Conservation (phyloP, 2,329 filamentous ascomycete genomes). For the Podosphaera aphanis region DNA sequence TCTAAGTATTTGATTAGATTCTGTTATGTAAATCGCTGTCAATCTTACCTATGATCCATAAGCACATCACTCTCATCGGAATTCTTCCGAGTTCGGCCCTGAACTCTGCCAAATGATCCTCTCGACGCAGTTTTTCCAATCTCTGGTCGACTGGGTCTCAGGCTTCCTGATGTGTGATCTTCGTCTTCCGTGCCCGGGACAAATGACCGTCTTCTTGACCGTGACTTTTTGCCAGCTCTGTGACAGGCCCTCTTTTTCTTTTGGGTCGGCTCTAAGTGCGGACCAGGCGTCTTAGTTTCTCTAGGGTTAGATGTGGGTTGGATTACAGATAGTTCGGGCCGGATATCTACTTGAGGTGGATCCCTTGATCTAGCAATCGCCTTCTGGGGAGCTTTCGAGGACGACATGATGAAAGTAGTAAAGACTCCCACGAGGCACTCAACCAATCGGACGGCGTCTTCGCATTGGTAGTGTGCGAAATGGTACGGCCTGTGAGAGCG, state of each 20-base stretch:
- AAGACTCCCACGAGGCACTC: background rate
- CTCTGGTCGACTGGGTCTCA: conserved; percentile 15
- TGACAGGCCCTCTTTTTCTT: conserved; percentile 51
- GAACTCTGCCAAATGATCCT: conserved; percentile 25
- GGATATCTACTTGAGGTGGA: background rate
- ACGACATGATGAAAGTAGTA: background rate
- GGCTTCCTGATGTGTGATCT: conserved; percentile 16
- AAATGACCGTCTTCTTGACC: conserved; percentile 58
- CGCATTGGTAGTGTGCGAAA: background rate
- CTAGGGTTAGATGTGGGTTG: background rate
- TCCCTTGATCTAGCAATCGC: background rate
- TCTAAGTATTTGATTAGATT: conserved; percentile 8
- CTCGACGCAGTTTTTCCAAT: conserved; percentile 10
- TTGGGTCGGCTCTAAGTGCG: conserved; percentile 1
- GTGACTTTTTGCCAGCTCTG: conserved; percentile 56
- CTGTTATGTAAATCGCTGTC: no score
- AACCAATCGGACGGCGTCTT: background rate
- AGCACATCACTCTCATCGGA: conserved; percentile 78
- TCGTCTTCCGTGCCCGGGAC: conserved; percentile 33
- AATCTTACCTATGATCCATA: conserved; percentile 55
- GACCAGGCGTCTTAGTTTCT: background rate
- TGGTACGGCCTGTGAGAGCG: background rate
- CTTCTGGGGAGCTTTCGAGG: background rate
- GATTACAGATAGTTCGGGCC: background rate
- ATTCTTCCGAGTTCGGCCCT: conserved; percentile 41